Evolutionary conservation across 192 early-diverging fungal genomes (phyloP), one percentile per base, ranked within the genome.

Genomic region (Fimicolochytrium jonesii): DNA sequence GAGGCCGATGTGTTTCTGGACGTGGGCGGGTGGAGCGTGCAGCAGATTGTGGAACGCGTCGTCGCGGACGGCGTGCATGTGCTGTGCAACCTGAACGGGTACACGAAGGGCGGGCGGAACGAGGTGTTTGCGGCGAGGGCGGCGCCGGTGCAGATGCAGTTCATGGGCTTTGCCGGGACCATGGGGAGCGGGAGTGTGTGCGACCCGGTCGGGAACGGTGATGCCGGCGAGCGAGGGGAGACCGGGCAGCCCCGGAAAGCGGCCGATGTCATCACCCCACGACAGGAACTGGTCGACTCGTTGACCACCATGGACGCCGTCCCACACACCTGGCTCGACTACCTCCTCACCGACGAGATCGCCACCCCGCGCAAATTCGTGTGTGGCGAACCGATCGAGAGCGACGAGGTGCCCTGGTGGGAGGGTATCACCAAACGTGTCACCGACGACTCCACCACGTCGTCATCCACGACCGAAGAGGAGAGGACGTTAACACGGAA

Each of bases 81-180:
- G 6, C 76, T 97, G 22, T 84, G 92, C 61, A 95, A 97, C 55
- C 75, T 97, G 46, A 97, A 97, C 68, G 94, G 94, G 28, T 95
- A 97, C 70, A 97, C 94, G n/a, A 94, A 94, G 63, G 93, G 93
- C 22, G 94, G 90, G 23, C 79, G 88, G 17, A 95, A 95, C 75
- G 91, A 95, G 70, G 82, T 97, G 5, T 94, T 94, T 82, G 93
- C 93, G 0, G 91, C 92, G 10, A 81, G 94, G 17, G 90, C 91
- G 6, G 84, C 87, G 30, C 93, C 93, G 1, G 86, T 97, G 20
- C 92, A 93, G 60, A 89, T 91, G 36, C 81, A 88, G 2, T 89
- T 90, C 50, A 94, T 95, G 93, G 93, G 93, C 5, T 97, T 92
- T 76, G 92, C 92, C 0, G 93, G 94, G 2, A 92, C 91, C 2